Evolutionary conservation across 495 filamentous ascomycete genomes (phyloP).

Genomic region (Thermochaetoides thermophila): DNA sequence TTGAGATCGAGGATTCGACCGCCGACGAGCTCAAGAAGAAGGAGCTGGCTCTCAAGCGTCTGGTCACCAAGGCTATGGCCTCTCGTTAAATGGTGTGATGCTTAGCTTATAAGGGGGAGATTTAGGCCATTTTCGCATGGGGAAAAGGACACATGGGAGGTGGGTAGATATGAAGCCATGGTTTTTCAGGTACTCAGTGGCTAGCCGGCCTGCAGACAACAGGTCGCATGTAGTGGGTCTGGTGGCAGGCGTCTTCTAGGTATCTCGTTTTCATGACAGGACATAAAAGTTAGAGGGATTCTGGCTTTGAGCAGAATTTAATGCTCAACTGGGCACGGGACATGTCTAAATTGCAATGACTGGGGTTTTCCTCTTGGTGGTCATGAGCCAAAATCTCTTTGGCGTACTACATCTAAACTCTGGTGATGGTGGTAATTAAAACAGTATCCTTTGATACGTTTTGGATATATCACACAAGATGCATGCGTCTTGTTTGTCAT

Average conservation of each 20-base stretch:
- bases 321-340: slow-evolving; percentile 13
- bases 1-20: slow-evolving; percentile 47
- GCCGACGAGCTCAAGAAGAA: slow-evolving; percentile 99
- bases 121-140: slow-evolving; percentile 19
- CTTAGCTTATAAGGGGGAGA: slow-evolving; percentile 17
- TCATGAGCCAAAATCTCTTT: slow-evolving; percentile 22
- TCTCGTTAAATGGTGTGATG: slow-evolving; percentile 48
- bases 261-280: slow-evolving; percentile 16
- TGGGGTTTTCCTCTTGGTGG: slow-evolving; percentile 21
- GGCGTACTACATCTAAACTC: slow-evolving; percentile 34
- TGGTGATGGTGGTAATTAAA: slow-evolving; percentile 24
- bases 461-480: neutral
- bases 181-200: slow-evolving; percentile 4
- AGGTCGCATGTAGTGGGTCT: slow-evolving; percentile 11
- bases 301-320: slow-evolving; percentile 6
- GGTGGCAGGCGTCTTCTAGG: slow-evolving; percentile 18
- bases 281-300: slow-evolving; percentile 13
- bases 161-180: slow-evolving; percentile 17
- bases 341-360: slow-evolving; percentile 21
- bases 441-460: slow-evolving; percentile 3
- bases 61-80: slow-evolving; percentile 94
- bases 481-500: neutral
- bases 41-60: slow-evolving; percentile 93
- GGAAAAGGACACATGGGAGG: slow-evolving; percentile 15
- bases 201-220: slow-evolving; percentile 2